These are phyloP conservation scores for Hymenoscyphus fraxineus DNA, from an alignment of 2,329 filamentous ascomycete genomes.

Conservation along the genomic window DNA sequence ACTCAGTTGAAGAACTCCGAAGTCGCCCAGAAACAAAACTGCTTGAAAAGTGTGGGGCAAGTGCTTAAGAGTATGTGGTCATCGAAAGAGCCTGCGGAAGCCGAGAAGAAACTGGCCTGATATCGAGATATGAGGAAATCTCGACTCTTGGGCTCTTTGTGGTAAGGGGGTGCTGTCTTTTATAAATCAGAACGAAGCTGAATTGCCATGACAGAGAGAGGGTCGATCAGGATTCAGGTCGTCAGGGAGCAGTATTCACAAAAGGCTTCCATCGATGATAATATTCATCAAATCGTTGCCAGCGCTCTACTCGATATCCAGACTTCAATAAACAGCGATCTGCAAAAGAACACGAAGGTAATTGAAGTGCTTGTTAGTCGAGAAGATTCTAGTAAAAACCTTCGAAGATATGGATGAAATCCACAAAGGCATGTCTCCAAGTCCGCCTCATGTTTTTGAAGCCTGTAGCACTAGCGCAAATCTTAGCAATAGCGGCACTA, in stretches of 20 bases:
- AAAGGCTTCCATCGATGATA: not conserved
- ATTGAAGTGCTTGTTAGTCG: not conserved
- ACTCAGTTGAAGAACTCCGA: not conserved
- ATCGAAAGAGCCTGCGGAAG: not conserved
- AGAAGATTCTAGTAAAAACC: not conserved
- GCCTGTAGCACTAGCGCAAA: too few species aligned
- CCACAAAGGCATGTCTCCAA: not conserved
- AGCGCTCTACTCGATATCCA: not conserved
- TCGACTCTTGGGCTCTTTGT: not conserved
- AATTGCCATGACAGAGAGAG: not conserved
- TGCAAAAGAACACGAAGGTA: not conserved
- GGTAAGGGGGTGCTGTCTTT: not conserved
- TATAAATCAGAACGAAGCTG: not conserved
- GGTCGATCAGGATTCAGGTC: not conserved
- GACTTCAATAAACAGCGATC: not conserved
- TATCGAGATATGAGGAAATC: constrained; percentile 4
- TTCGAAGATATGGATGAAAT: not conserved
- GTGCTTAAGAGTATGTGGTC: constrained; percentile 5
- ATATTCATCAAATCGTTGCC: not conserved
- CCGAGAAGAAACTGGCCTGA: too few species aligned
- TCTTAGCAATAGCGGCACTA: too few species aligned
- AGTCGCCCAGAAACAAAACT: not conserved
- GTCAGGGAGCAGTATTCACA: not conserved
- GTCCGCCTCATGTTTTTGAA: not conserved
- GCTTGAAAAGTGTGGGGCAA: not conserved